Evolutionary conservation across 352 stramenopile species (phyloP).

Genomic region (Peronospora belbahrii): DNA sequence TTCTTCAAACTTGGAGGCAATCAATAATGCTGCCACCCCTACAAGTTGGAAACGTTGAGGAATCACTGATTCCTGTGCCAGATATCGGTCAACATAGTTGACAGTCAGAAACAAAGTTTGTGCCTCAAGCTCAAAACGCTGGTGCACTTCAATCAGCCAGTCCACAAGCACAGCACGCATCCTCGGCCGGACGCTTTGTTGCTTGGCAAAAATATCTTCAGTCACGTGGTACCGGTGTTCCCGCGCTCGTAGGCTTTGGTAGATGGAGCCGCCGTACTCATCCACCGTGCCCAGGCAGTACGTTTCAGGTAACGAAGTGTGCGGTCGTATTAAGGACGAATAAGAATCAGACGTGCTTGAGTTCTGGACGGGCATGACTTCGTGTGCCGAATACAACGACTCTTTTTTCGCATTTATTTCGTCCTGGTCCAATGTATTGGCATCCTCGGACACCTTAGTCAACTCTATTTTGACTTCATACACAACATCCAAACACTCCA

Average conservation of each 20-base stretch:
- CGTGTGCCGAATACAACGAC: not conserved
- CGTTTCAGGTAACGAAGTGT: not conserved
- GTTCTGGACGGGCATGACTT: slow-evolving; percentile 22
- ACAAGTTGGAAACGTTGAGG: slow-evolving; percentile 96
- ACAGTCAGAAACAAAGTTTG: slow-evolving; percentile 98
- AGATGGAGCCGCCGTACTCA: slow-evolving; percentile 50
- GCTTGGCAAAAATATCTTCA: slow-evolving; percentile 41
- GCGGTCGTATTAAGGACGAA: not conserved
- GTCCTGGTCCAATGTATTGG: slow-evolving; percentile 3
- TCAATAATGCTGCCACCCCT: slow-evolving; percentile 91
- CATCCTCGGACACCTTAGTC: not conserved
- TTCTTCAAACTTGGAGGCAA: slow-evolving; percentile 99
- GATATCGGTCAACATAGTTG: slow-evolving; percentile 97
- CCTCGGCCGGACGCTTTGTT: slow-evolving; percentile 40
- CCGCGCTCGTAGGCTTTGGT: slow-evolving; percentile 35
- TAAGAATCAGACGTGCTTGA: slow-evolving; percentile 1
- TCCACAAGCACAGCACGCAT: slow-evolving; percentile 72
- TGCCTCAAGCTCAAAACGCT: slow-evolving; percentile 95
- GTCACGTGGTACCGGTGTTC: slow-evolving; percentile 43
- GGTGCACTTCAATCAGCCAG: slow-evolving; percentile 93
- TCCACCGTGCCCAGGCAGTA: slow-evolving; percentile 38
- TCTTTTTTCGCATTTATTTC: slow-evolving; percentile 10
- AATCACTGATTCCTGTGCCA: slow-evolving; percentile 84
- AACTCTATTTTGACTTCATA: slow-evolving; percentile 12
- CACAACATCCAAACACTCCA: slow-evolving; percentile 4